Percentiles rank a stretch among this genome's conserved stretches.
Conservation (phyloP, 306 rosid species). For the Begonia fuchsioides region DNA sequence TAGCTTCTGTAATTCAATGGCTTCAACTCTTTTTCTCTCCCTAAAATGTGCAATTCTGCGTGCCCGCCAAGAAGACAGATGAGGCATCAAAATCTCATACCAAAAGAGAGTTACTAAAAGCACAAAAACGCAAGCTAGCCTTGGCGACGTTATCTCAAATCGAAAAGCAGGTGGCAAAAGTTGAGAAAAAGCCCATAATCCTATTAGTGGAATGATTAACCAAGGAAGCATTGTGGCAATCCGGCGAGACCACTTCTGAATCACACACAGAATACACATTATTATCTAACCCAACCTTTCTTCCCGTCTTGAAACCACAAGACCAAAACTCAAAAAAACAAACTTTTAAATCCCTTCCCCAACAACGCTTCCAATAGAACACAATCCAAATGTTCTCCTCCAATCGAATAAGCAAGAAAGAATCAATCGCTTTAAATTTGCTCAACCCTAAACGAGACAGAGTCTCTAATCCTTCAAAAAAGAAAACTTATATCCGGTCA, state of each 20-base stretch:
- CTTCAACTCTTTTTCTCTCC: conserved; percentile 86
- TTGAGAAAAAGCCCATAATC: conserved; percentile 96
- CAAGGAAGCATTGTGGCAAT: conserved; percentile 98
- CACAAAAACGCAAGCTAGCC: conserved; percentile 90
- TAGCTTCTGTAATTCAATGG: conserved; percentile 79
- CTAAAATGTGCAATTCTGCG: conserved; percentile 62
- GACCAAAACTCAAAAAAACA: conserved; percentile 28
- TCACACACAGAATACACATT: conserved; percentile 99
- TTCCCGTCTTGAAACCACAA: conserved; percentile 30
- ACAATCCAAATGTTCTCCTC: conserved; percentile 27
- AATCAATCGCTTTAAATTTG: conserved; percentile 16
- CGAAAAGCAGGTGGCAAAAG: conserved; percentile 93
- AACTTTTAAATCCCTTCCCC: conserved; percentile 10
- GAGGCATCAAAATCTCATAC: conserved; percentile 99
- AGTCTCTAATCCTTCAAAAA: conserved; percentile 22
- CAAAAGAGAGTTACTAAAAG: conserved; percentile 87
- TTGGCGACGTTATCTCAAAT: conserved; percentile 88
- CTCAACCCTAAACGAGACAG: conserved; percentile 57
- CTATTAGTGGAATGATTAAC: conserved; percentile 93
- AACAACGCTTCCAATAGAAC: conserved; percentile 28
- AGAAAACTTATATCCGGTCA: conserved; percentile 16
- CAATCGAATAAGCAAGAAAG: conserved; percentile 21
- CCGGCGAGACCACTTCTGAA: conserved; percentile 99
- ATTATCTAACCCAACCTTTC: conserved; percentile 62
- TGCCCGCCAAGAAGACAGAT: conserved; percentile 84